Evolutionary conservation across 257 asterid species (phyloP).

Genomic region (Nicotiana tabacum): DNA sequence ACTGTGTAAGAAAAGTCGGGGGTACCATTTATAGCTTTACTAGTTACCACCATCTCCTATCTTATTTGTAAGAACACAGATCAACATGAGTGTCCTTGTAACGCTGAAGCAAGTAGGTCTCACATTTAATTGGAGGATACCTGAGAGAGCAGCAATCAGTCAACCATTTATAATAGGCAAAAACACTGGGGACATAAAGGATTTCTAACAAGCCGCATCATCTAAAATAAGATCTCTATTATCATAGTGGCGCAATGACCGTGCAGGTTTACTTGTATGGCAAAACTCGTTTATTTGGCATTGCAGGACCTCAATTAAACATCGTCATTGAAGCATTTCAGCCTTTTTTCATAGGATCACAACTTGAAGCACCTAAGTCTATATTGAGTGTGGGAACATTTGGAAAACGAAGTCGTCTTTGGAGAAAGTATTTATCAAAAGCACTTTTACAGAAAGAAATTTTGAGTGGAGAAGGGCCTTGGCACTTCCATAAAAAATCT

Average conservation of each 20-base stretch:
- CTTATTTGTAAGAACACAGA: constrained; percentile 42
- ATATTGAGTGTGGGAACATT: not conserved
- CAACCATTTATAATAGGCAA: not conserved
- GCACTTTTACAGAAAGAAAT: not conserved
- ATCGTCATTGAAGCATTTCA: not conserved
- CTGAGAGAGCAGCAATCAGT: constrained; percentile 27
- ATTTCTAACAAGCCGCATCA: not conserved
- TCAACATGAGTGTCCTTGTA: constrained; percentile 64
- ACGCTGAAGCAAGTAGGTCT: constrained; percentile 56
- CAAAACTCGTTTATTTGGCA: not conserved
- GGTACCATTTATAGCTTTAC: not conserved
- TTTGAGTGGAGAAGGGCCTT: not conserved
- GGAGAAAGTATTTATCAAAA: not conserved
- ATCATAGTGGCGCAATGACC: not conserved
- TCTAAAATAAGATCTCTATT: not conserved
- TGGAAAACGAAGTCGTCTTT: not conserved
- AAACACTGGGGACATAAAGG: not conserved
- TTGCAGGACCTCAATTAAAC: not conserved
- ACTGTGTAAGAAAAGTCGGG: not conserved
- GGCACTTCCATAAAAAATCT: not conserved
- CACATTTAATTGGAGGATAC: constrained; percentile 61
- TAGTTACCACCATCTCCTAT: not conserved
- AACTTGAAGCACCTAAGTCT: not conserved
- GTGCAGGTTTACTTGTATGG: not conserved
- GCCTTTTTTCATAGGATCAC: not conserved